A percentile compares a stretch with the other conserved stretches of the same genome.
phyloP scores from a whole-genome alignment of 139 green algal species.

The Nannochloris sp. region DNA sequence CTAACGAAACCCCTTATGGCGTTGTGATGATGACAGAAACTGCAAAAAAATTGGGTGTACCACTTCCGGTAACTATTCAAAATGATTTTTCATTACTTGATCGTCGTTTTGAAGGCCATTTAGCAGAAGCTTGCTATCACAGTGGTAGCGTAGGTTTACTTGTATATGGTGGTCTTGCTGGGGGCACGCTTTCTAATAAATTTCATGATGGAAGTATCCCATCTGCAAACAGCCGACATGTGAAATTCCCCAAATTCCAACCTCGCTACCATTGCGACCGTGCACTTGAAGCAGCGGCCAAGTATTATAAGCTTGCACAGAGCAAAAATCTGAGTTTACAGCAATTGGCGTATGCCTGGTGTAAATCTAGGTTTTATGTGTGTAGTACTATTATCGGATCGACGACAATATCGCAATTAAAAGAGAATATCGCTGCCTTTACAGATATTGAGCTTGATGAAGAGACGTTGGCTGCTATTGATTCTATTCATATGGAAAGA shows the following conservation, averaged over 20 bases:
- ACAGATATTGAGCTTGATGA: constrained; percentile 41
- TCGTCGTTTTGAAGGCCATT: constrained; percentile 72
- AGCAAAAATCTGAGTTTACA: constrained; percentile 64
- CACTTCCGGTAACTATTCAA: constrained; percentile 68
- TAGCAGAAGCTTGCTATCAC: constrained; percentile 61
- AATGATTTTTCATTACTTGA: constrained; percentile 59
- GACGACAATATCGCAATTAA: constrained; percentile 76
- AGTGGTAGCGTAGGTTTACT: constrained; percentile 69
- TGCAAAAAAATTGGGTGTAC: constrained; percentile 44
- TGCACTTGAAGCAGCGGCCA: constrained; percentile 40
- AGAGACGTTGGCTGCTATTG: constrained; percentile 46
- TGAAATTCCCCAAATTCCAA: constrained; percentile 30
- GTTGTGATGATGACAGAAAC: constrained; percentile 39
- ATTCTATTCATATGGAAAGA: constrained; percentile 46
- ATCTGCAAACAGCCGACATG: constrained; percentile 12
- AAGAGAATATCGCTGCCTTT: constrained; percentile 75
- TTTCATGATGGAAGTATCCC: constrained; percentile 31
- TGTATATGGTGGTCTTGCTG: constrained; percentile 65
- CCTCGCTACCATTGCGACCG: constrained; percentile 35
- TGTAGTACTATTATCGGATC: constrained; percentile 83
- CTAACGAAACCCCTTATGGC: constrained; percentile 87
- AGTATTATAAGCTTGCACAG: constrained; percentile 59
- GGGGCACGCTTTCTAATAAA: constrained; percentile 59
- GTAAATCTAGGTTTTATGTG: constrained; percentile 55
- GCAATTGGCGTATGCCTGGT: constrained; percentile 79